Evolutionary conservation across 352 stramenopile species (phyloP), one percentile per base, ranked within the genome.

Genomic region (Phytopythium delawarense): DNA sequence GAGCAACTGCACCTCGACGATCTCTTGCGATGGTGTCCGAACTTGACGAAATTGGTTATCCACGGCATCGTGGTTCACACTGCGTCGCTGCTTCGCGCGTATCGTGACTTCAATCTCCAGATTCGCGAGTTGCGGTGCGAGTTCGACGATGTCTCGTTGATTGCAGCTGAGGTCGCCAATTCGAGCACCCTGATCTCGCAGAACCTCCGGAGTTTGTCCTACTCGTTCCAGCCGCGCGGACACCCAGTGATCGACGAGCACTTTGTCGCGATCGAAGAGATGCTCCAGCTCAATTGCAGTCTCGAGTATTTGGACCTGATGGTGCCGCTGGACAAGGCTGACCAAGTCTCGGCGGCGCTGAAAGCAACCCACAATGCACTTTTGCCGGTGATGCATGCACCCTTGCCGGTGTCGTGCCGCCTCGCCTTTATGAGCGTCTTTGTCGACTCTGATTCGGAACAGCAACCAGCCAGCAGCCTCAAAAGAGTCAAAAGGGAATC

Each of bases 281-380:
- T 57, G 50, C 50, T 57, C 13, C 28, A 44, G 50, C 28, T 2
- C 20, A 57, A 57, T 11, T 18, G 30, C n/a, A 59, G 35, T 21
- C 34, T 59, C n/a, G 52, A 59, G 52, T 49, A 48, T n/a, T 18
- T 59, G n/a, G 32, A 46, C n/a, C 30, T 57, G 8, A 57, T 42
- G 30, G 50, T 57, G 30, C 30, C 50, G 18, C 7, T 21, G 4
- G 7, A 28, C 23, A 23, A 21, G 28, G 18, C 34, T 23, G 18
- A 39, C 13, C 30, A 16, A 32, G 35, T 34, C 16, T 48, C 52
- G 4, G 12, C 6, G 18, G n/a, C 34, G 20, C 15, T 46, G n/a
- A 20, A 59, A 12, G n/a, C 7, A 12, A n/a, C 39, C 37, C 52
- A 59, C 52, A 34, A 48, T 16, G 13, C 4, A 16, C 34, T 37